phyloP scores from a whole-genome alignment of 768 basidiomycete species.

The Strobilomyces dryophilus region DNA sequence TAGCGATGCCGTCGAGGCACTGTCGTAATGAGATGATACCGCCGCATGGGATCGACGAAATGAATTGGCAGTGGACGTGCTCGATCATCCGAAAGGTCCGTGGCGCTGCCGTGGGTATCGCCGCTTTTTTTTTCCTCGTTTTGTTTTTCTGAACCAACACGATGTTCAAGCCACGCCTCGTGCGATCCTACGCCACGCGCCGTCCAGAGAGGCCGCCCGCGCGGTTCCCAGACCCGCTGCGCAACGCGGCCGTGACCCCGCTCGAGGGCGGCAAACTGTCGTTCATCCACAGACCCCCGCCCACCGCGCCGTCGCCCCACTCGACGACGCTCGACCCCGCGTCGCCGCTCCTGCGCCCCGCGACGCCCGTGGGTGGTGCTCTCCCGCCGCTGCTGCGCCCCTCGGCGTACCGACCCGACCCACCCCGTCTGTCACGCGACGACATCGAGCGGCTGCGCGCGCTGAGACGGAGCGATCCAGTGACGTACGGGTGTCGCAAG shows the following conservation, averaged over 20 bases:
- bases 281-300: constrained; percentile 84
- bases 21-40: neutral
- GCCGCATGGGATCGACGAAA: neutral
- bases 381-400: constrained; percentile 50
- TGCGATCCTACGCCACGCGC: constrained; percentile 41
- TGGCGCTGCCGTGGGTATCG: neutral
- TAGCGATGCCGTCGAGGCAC: neutral
- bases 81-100: neutral
- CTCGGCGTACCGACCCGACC: constrained; percentile 30
- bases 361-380: constrained; percentile 25
- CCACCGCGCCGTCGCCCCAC: constrained; percentile 66
- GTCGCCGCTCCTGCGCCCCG: constrained; percentile 62
- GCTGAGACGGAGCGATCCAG: constrained; percentile 56
- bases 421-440: constrained; percentile 46
- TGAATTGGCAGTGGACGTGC: neutral
- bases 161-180: constrained; percentile 22
- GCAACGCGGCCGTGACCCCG: constrained; percentile 45
- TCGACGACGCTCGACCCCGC: constrained; percentile 67
- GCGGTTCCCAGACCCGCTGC: constrained; percentile 54
- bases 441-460: constrained; percentile 52
- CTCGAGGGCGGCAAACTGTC: constrained; percentile 57
- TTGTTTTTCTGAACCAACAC: neutral
- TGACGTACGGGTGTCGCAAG: constrained; percentile 53
- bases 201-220: constrained; percentile 42
- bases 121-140: no score